phyloP scores from a whole-genome alignment of 495 filamentous ascomycete species.

The Lophiostoma macrostomum region DNA sequence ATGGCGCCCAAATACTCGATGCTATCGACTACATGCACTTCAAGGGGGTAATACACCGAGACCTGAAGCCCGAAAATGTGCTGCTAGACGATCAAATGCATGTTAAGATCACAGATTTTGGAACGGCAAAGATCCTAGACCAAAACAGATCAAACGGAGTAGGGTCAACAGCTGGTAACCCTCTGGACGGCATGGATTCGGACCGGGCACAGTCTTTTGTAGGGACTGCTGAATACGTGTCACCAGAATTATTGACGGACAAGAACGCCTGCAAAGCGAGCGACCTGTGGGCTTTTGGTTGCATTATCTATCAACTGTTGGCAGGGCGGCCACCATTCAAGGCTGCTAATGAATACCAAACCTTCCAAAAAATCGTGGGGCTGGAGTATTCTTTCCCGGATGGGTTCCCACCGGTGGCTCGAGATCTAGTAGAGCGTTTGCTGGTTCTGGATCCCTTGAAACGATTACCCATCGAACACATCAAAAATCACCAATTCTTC shows the following conservation, averaged over 20 bases:
- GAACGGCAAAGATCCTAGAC: conserved; percentile 89
- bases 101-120: conserved; percentile 98
- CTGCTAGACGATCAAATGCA: conserved; percentile 93
- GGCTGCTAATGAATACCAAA: conserved; percentile 92
- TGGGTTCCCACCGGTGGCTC: conserved; percentile 84
- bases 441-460: conserved; percentile 86
- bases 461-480: conserved; percentile 89
- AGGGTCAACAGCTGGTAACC: conserved; percentile 40
- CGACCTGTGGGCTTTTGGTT: conserved; percentile 99
- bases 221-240: conserved; percentile 97
- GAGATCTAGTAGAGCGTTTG: conserved; percentile 87
- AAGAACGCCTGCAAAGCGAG: conserved; percentile 98
- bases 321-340: conserved; percentile 96
- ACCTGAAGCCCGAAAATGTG: conserved; percentile 97
- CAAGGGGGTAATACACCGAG: conserved; percentile 91
- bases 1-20: conserved; percentile 93
- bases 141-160: conserved; percentile 49
- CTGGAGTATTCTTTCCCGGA: conserved; percentile 91
- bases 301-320: conserved; percentile 95
- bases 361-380: conserved; percentile 95
- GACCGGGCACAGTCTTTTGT: conserved; percentile 91
- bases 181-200: conserved; percentile 58
- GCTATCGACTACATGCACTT: conserved; percentile 98
- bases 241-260: conserved; percentile 88
- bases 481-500: conserved; percentile 97